Base-by-base conservation (phyloP, 2,329 filamentous ascomycete genomes). In the Bipolaris gigantea region DNA sequence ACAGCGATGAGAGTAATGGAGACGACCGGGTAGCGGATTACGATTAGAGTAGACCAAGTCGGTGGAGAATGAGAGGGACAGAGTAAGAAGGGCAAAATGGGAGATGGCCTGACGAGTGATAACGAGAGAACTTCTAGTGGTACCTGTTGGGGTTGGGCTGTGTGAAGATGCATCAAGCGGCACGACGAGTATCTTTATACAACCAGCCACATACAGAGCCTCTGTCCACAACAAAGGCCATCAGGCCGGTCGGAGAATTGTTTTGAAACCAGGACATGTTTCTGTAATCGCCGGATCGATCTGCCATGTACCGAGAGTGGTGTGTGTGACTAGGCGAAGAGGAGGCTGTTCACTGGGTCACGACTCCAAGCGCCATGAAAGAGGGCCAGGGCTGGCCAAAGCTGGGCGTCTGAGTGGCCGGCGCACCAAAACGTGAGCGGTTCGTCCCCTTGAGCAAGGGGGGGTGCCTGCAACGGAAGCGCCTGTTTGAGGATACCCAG, bases 281-380 rank as follows among this genome's bases (percentile, higher is more conserved):
- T 73, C 69, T 71, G 62, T 73, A 74, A 70, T 73, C 73, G 73
- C 72, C 71, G 64, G 64, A 68, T 65, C 56, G 59, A 66, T 66
- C 60, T 63, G 48, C 61, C 48, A 52, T 59, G 53, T 56, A 52
- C 63, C 69, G 51, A 56, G 67, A 65, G 55, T 57, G 60, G 60
- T 53, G 58, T 58, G 60, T 68, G 63, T 66, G 69, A 72, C 69
- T 65, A 64, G 57, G 56, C 58, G 48, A 62, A 53, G 56, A 58
- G 58, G 60, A 61, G 66, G 61, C 65, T 62, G 57, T 64, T 66
- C 63, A 66, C 57, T 67, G 59, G 65, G 62, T 60, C 66, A 61
- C 60, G 52, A 53, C 56, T 56, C 59, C 63, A 67, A 67, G 65
- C 65, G 65, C 65, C 63, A 59, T 67, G 63, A 65, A 63, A 69